Evolutionary conservation across 176 grass and related monocot species (phyloP).

Genomic region (Paspalum notatum): DNA sequence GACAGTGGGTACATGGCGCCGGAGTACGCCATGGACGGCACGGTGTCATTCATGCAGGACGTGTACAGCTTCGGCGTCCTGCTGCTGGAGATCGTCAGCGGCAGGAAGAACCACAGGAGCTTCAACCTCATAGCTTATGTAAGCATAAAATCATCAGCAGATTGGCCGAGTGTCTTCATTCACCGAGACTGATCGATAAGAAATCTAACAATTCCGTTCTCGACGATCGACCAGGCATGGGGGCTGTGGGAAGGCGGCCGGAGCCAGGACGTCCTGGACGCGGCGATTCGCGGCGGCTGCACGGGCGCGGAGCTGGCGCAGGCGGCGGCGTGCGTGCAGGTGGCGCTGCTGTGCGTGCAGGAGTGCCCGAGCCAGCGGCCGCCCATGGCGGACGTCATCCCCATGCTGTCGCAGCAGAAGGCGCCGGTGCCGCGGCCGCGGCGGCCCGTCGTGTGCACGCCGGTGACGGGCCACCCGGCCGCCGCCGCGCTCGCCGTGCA

Average conservation of each 20-base stretch:
- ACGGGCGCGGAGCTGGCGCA: constrained; percentile 10
- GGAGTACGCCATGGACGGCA: constrained; percentile 52
- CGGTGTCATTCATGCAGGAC: constrained; percentile 57
- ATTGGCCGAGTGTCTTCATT: too few species aligned
- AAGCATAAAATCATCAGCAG: too few species aligned
- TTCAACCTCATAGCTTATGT: constrained; percentile 49
- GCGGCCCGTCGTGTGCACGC: constrained; percentile 34
- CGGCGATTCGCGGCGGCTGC: constrained; percentile 20
- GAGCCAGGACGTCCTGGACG: constrained; percentile 25
- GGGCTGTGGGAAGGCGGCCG: constrained; percentile 32
- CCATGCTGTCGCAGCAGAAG: constrained; percentile 34
- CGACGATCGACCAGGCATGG: constrained; percentile 37
- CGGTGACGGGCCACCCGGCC: background rate
- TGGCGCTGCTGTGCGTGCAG: constrained; percentile 51
- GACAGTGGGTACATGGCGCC: constrained; percentile 61
- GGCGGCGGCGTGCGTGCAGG: constrained; percentile 36
- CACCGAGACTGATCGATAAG: too few species aligned
- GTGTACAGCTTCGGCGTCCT: constrained; percentile 85
- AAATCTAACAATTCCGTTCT: too few species aligned
- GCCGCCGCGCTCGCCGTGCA: background rate
- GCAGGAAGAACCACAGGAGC: constrained; percentile 21
- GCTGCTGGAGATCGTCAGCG: constrained; percentile 66
- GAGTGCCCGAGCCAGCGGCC: constrained; percentile 37
- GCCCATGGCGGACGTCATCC: constrained; percentile 33
- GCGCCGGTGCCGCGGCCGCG: background rate